Percentiles rank a stretch among this genome's conserved stretches.
These are phyloP conservation scores for Monilinia polystroma DNA, from an alignment of 2,329 filamentous ascomycete species.

Conservation along the genomic window DNA sequence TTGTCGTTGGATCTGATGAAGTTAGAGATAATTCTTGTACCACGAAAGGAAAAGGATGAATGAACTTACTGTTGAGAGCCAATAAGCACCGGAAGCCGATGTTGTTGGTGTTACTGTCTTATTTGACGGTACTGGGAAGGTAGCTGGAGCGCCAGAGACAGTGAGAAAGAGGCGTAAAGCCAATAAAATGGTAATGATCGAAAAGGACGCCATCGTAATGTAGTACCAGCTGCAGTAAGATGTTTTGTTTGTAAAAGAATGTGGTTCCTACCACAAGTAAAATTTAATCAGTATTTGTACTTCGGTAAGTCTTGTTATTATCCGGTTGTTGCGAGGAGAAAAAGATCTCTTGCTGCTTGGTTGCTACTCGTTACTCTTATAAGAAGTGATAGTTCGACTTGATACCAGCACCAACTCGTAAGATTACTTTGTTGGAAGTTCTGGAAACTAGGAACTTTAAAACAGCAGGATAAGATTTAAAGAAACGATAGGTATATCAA, in stretches of 20 bases:
- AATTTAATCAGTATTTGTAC: constrained; percentile 28
- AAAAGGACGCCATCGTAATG: constrained; percentile 40
- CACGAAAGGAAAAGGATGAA: not conserved
- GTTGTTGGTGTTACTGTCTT: constrained; percentile 22
- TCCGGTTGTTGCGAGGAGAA: not conserved
- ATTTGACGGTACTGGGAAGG: constrained; percentile 24
- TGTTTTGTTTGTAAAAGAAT: constrained; percentile 35
- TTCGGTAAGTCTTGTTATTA: constrained; percentile 17
- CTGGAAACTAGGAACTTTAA: not conserved
- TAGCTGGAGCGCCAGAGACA: constrained; percentile 34
- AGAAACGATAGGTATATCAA: not conserved
- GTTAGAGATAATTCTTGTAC: not conserved
- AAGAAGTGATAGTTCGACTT: constrained; percentile 18
- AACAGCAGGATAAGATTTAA: constrained; percentile 1
- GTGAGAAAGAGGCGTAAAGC: constrained; percentile 36
- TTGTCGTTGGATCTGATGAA: constrained; percentile 34
- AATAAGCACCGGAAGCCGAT: constrained; percentile 29
- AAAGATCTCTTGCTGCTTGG: not conserved
- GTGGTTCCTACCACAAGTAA: constrained; percentile 30
- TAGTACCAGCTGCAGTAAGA: constrained; percentile 40
- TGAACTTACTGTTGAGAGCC: constrained; percentile 33
- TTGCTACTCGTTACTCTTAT: constrained; percentile 7
- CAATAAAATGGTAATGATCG: constrained; percentile 35
- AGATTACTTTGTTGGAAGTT: constrained; percentile 3
- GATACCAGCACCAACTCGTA: constrained; percentile 16